Evolutionary conservation across 192 early-diverging fungal genomes (phyloP).

Genomic region (Podila epigama): DNA sequence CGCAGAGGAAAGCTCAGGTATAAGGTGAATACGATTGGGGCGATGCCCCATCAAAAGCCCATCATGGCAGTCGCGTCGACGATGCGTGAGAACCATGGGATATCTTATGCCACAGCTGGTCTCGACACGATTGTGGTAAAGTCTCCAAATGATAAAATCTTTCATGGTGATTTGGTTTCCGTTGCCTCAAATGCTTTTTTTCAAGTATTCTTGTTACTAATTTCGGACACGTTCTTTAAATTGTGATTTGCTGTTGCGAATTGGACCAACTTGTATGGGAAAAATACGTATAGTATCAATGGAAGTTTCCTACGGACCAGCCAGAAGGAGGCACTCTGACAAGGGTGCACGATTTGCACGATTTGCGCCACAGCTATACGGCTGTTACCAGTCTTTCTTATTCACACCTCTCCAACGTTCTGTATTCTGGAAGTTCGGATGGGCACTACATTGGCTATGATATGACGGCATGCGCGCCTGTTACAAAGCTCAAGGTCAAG

Average conservation of each 20-base stretch:
- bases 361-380: no score
- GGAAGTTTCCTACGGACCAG: slow-evolving; percentile 7
- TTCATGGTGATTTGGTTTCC: no score
- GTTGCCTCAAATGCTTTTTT: no score
- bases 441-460: slow-evolving; percentile 13
- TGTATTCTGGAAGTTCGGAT: slow-evolving; percentile 22
- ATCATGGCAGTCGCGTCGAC: slow-evolving; percentile 13
- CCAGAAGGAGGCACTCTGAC: not conserved
- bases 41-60: slow-evolving; percentile 5
- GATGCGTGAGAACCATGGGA: slow-evolving; percentile 6
- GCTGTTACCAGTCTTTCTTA: not conserved
- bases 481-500: slow-evolving; percentile 2
- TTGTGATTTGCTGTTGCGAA: no score
- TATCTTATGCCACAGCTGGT: slow-evolving; percentile 32
- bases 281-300: slow-evolving; percentile 15
- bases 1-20: not conserved
- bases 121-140: slow-evolving; percentile 17
- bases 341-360: slow-evolving; percentile 6
- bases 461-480: not conserved
- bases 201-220: not conserved
- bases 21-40: slow-evolving; percentile 1
- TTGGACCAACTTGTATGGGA: no score
- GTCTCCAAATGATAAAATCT: no score
- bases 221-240: not conserved
- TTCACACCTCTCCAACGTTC: slow-evolving; percentile 6